A percentile compares a stretch with the other conserved stretches of the same genome.
Conservation (phyloP, 148 eudicot genomes). For the Limonium bicolor region DNA sequence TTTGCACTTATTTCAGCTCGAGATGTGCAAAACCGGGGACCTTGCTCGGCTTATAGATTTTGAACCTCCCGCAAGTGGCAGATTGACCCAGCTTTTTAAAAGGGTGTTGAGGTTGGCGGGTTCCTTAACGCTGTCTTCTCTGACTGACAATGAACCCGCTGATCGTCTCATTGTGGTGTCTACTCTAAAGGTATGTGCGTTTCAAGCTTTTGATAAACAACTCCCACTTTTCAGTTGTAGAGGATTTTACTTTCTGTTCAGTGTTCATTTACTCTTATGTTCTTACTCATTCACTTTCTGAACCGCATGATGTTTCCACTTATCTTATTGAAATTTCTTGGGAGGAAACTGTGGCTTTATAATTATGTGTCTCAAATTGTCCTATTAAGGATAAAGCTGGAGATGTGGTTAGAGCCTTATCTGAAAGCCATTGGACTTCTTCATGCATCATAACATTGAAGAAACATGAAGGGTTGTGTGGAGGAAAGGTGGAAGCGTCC, state of each 20-base stretch:
- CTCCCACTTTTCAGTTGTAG: background rate
- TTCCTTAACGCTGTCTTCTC: conserved; percentile 15
- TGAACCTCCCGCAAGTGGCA: conserved; percentile 31
- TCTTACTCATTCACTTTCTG: no score
- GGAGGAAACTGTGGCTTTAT: no score
- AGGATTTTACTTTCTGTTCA: background rate
- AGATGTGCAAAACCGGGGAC: conserved; percentile 72
- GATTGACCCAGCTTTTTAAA: conserved; percentile 25
- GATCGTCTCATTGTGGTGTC: conserved; percentile 35
- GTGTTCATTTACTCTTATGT: no score
- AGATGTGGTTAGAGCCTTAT: conserved; percentile 26
- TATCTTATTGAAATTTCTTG: no score
- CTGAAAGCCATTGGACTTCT: conserved; percentile 66
- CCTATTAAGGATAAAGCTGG: conserved; percentile 33
- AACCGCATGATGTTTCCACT: no score
- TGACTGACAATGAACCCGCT: conserved; percentile 16
- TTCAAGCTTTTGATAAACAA: background rate
- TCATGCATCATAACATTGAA: conserved; percentile 59
- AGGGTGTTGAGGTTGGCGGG: conserved; percentile 24
- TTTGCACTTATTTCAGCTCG: conserved; percentile 23
- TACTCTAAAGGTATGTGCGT: conserved; percentile 33
- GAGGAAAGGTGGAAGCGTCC: conserved; percentile 38
- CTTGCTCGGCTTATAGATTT: conserved; percentile 26
- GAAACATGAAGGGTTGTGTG: conserved; percentile 43
- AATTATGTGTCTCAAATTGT: conserved; percentile 1